Conservation (phyloP, 2,329 filamentous ascomycete genomes). For the Cladosporium halotolerans region DNA sequence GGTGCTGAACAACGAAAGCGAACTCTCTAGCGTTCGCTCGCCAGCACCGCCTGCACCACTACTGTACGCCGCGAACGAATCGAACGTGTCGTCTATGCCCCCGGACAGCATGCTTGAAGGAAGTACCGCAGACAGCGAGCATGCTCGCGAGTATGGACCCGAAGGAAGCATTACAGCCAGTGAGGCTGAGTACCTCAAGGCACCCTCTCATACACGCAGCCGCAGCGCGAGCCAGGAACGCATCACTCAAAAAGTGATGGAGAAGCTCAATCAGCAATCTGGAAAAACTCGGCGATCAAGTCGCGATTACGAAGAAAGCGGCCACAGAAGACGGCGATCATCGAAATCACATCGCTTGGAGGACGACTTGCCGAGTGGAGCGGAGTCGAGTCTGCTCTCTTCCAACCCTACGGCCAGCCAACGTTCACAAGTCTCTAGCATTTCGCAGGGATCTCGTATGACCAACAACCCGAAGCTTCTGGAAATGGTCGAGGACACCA, state of each 20-base stretch:
- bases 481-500: constrained; percentile 88
- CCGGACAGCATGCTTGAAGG: constrained; percentile 64
- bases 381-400: constrained; percentile 58
- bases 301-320: constrained; percentile 31
- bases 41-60: constrained; percentile 46
- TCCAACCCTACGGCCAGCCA: constrained; percentile 51
- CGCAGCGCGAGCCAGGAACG: constrained; percentile 61
- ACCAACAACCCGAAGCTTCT: constrained; percentile 89
- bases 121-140: constrained; percentile 40
- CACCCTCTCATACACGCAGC: constrained; percentile 52
- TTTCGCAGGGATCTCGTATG: constrained; percentile 63
- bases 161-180: constrained; percentile 32
- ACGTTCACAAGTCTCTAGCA: constrained; percentile 54
- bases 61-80: constrained; percentile 61
- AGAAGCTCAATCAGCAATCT: constrained; percentile 54
- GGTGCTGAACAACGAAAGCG: constrained; percentile 63
- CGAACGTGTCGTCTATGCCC: constrained; percentile 81
- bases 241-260: constrained; percentile 62
- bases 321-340: constrained; percentile 25
- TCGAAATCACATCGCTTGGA: constrained; percentile 49
- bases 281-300: constrained; percentile 35
- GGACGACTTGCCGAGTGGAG: constrained; percentile 45
- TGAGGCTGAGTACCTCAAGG: constrained; percentile 41
- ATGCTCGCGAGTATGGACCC: constrained; percentile 28
- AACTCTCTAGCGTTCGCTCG: constrained; percentile 52